Percentiles rank a stretch among this genome's conserved stretches.
phyloP scores from a whole-genome alignment of 257 asterid species.

The Nicotiana noctiflora region DNA sequence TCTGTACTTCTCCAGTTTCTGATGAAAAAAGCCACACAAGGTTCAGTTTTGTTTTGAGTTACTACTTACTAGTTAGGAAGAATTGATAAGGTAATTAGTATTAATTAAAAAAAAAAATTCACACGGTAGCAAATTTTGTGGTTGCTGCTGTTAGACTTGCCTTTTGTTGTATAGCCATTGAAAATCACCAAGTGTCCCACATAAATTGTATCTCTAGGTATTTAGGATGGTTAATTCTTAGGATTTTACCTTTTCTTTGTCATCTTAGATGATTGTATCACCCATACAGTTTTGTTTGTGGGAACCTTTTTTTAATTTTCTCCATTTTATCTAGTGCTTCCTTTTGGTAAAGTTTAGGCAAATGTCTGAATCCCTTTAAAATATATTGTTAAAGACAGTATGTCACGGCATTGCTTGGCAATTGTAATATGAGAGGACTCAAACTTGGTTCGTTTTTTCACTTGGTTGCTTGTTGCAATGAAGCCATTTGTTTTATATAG shows the following conservation, averaged over 20 bases:
- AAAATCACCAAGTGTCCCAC: conserved; percentile 14
- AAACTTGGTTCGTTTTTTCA: background rate
- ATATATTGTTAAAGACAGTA: background rate
- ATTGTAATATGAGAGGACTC: background rate
- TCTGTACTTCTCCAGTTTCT: background rate
- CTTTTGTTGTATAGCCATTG: conserved; percentile 44
- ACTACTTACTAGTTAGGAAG: conserved; percentile 13
- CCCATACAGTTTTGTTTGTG: background rate
- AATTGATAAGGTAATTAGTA: conserved; percentile 6
- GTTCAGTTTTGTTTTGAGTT: conserved; percentile 32
- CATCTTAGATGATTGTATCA: background rate
- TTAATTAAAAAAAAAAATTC: background rate
- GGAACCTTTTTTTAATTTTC: background rate
- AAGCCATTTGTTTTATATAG: background rate
- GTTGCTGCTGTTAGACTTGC: conserved; percentile 26
- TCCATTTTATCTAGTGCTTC: background rate
- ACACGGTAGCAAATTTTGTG: conserved; percentile 29
- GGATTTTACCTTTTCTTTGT: background rate
- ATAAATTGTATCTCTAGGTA: conserved; percentile 19
- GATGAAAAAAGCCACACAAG: background rate
- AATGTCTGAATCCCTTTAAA: background rate
- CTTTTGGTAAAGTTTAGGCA: background rate
- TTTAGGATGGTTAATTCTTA: background rate
- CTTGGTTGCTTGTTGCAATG: background rate
- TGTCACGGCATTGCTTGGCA: background rate